Base-by-base conservation (phyloP, 371 early-diverging fungal genomes). In the Mucor sp. region DNA sequence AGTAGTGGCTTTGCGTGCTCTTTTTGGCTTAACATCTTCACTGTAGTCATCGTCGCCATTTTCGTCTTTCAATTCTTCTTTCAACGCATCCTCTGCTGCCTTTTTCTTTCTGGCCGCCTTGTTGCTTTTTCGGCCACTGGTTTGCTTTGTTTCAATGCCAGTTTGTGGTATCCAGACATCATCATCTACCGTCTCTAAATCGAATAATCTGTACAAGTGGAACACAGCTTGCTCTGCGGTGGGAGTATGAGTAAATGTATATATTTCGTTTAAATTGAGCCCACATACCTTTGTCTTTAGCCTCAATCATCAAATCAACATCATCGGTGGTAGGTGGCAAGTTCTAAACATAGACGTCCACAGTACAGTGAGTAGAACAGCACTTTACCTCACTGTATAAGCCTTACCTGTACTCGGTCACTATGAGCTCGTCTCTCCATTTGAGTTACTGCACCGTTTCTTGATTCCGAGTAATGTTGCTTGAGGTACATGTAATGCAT, bases 271-370 rank as follows among this genome's bases (percentile, higher is more conserved):
- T 6, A 7, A 25, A n/a, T 21, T 60, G 8, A 41, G 4, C 4
- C 37, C 14, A 1, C n/a, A 50, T 65, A 80, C 80, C 83, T 68
- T 85, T 85, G 23, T 82, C 84, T 39, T 85, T 85, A 21, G 85
- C 85, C 63, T 85, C 85, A 41, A 85, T 84, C 85, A 85, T 85
- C 17, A 85, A 59, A 65, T 85, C 85, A 12, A 82, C 83, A 67
- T 85, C 84, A 27, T 74, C 74, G 9, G 70, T 79, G 9, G 75
- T 73, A n/a, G 84, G 84, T 9, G 85, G 85, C 14, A 85, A 53
- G 48, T 43, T 56, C 78, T 78, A 59, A 6, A 2, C 37, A 37
- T 1, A 14, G 1, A 37, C 12, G 17, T 9, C 4, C 21, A 23
- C 21, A 21, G 11, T 48, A 33, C 23, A 50, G 44, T 9, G 14